A percentile compares a stretch with the other conserved stretches of the same genome.
These are phyloP conservation scores for Talaromyces thailandensis DNA, from an alignment of 495 filamentous ascomycete species.

Conservation along the genomic window DNA sequence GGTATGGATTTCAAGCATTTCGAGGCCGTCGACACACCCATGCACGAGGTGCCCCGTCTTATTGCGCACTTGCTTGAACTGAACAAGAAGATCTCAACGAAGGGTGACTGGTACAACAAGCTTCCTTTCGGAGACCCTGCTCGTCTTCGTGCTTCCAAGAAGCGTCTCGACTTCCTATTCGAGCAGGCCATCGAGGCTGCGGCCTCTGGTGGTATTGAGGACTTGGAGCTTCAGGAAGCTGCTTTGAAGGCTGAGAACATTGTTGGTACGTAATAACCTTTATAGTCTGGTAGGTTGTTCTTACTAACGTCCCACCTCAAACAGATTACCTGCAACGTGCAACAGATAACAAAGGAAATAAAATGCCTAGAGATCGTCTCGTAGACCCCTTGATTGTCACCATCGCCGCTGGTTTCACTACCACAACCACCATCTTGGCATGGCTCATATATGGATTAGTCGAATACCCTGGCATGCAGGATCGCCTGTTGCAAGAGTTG, in stretches of 20 bases:
- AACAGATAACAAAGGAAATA: slow-evolving; percentile 43
- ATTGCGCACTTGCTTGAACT: slow-evolving; percentile 36
- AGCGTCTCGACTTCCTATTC: slow-evolving; percentile 10
- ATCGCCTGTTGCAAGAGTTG: slow-evolving; percentile 42
- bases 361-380: slow-evolving; percentile 31
- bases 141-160: slow-evolving; percentile 18
- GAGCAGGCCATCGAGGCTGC: slow-evolving; percentile 23
- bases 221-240: slow-evolving; percentile 20
- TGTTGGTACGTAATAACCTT: neutral
- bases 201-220: slow-evolving; percentile 17
- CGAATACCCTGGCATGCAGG: slow-evolving; percentile 41
- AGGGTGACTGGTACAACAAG: slow-evolving; percentile 38
- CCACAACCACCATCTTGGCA: slow-evolving; percentile 39
- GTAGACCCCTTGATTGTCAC: slow-evolving; percentile 22
- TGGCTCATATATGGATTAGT: slow-evolving; percentile 45
- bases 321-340: slow-evolving; percentile 39
- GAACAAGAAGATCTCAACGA: slow-evolving; percentile 42
- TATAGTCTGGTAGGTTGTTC: neutral
- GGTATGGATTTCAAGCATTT: slow-evolving; percentile 47
- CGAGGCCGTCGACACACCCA: slow-evolving; percentile 24
- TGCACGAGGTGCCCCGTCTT: slow-evolving; percentile 28
- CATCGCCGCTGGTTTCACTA: slow-evolving; percentile 46
- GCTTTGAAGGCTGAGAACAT: slow-evolving; percentile 36
- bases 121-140: slow-evolving; percentile 44
- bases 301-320: neutral